Conservation (phyloP, 495 filamentous ascomycete species). For the Amniculicola lignicola region DNA sequence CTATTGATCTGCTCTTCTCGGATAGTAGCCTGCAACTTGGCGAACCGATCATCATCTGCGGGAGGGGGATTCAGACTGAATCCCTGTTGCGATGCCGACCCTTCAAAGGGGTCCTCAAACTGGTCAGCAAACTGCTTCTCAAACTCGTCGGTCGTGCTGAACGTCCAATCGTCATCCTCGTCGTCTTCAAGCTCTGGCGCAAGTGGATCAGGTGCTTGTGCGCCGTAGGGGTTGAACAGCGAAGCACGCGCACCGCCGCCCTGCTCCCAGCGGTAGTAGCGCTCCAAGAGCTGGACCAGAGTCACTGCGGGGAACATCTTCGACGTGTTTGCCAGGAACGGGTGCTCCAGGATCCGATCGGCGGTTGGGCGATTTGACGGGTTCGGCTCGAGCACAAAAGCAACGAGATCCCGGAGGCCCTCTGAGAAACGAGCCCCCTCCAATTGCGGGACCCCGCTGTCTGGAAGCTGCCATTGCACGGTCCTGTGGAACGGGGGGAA, state of each 20-base stretch:
- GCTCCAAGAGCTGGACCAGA: constrained; percentile 68
- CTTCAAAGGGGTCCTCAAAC: constrained; percentile 24
- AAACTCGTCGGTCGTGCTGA: constrained; percentile 82
- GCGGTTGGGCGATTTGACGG: constrained; percentile 71
- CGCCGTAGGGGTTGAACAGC: constrained; percentile 73
- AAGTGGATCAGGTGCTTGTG: constrained; percentile 57
- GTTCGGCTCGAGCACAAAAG: constrained; percentile 74
- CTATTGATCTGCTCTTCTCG: constrained; percentile 33
- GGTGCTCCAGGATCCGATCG: constrained; percentile 61
- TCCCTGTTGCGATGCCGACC: constrained; percentile 3
- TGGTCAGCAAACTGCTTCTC: constrained; percentile 49
- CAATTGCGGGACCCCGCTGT: constrained; percentile 54
- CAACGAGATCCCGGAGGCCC: constrained; percentile 71
- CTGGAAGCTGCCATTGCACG: constrained; percentile 34
- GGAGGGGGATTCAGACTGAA: constrained; percentile 30
- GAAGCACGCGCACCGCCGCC: constrained; percentile 80
- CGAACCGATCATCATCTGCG: constrained; percentile 29
- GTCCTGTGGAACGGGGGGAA: constrained; percentile 57
- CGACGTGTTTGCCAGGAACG: constrained; percentile 62
- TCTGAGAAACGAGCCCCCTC: constrained; percentile 73
- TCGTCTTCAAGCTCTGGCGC: constrained; percentile 42
- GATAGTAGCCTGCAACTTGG: constrained; percentile 29
- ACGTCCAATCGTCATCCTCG: constrained; percentile 87
- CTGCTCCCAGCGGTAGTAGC: constrained; percentile 82
- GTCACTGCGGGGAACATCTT: constrained; percentile 61